Percentiles rank a stretch among this genome's conserved stretches.
Evolutionary conservation across 108 stramenopile genomes (phyloP).

Genomic region (Pseudonitzschia delicatissima): DNA sequence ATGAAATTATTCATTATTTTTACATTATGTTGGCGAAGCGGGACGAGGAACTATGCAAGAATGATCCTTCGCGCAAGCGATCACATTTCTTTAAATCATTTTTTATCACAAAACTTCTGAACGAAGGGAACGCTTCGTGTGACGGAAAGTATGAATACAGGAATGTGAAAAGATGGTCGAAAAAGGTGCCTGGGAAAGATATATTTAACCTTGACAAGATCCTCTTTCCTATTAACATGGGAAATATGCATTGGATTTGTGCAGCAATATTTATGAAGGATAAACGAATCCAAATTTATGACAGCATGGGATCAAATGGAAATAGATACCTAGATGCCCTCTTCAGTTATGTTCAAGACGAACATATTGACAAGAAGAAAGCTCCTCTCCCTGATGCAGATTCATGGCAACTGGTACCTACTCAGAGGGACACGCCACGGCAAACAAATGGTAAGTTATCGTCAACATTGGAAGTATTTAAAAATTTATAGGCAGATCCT

Average conservation of each 20-base stretch:
- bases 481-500: no score
- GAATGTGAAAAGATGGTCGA: slow-evolving; percentile 91
- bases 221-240: slow-evolving; percentile 86
- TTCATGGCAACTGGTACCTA: slow-evolving; percentile 70
- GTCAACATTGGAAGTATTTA: not conserved
- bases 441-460: slow-evolving; percentile 84
- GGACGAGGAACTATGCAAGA: slow-evolving; percentile 69
- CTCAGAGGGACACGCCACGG: slow-evolving; percentile 56
- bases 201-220: slow-evolving; percentile 91
- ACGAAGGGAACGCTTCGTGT: slow-evolving; percentile 54
- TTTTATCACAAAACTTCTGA: slow-evolving; percentile 91
- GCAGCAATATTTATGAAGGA: slow-evolving; percentile 87
- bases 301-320: slow-evolving; percentile 68
- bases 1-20: slow-evolving; percentile 97
- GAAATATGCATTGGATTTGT: slow-evolving; percentile 90
- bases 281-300: slow-evolving; percentile 80
- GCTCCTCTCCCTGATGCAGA: slow-evolving; percentile 56
- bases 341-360: slow-evolving; percentile 83
- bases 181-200: slow-evolving; percentile 89
- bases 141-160: slow-evolving; percentile 85
- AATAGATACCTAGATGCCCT: slow-evolving; percentile 54
- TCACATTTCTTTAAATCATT: slow-evolving; percentile 94
- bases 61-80: slow-evolving; percentile 54
- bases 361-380: slow-evolving; percentile 74
- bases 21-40: slow-evolving; percentile 76